These are phyloP conservation scores for Panaeolus cyanescens DNA, from an alignment of 768 basidiomycete genomes.

Conservation along the genomic window DNA sequence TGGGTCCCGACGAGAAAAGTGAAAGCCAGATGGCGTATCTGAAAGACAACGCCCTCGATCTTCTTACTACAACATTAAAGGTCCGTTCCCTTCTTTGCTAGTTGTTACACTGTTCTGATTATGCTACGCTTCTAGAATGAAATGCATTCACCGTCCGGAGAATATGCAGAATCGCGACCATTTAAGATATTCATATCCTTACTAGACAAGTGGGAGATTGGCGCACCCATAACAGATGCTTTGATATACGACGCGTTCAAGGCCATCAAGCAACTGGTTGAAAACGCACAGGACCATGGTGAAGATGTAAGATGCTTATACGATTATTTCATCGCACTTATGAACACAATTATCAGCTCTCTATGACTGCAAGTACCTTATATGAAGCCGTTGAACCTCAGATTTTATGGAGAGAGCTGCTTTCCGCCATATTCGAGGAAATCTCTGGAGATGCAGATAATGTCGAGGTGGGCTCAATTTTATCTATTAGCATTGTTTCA, in stretches of 20 bases:
- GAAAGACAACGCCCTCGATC: slow-evolving; percentile 65
- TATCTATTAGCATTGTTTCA: not conserved
- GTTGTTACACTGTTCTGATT: not conserved
- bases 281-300: slow-evolving; percentile 49
- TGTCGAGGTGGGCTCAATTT: slow-evolving; percentile 44
- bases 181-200: slow-evolving; percentile 97
- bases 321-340: not conserved
- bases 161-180: slow-evolving; percentile 79
- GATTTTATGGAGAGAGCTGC: slow-evolving; percentile 81
- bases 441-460: slow-evolving; percentile 43
- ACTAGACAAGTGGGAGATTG: slow-evolving; percentile 97
- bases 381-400: slow-evolving; percentile 94
- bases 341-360: slow-evolving; percentile 44
- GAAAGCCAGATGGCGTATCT: slow-evolving; percentile 78
- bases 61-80: slow-evolving; percentile 71
- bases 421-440: slow-evolving; percentile 56
- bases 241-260: slow-evolving; percentile 81
- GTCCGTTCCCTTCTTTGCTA: slow-evolving; percentile 33
- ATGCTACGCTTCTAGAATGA: slow-evolving; percentile 54
- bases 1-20: slow-evolving; percentile 79
- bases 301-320: slow-evolving; percentile 59
- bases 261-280: slow-evolving; percentile 60
- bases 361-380: slow-evolving; percentile 82
- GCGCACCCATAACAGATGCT: slow-evolving; percentile 73
- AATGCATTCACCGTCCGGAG: slow-evolving; percentile 71